Evolutionary conservation across 1,139 yeast species (phyloP).

Genomic region (Meyerozyma athensensis): DNA sequence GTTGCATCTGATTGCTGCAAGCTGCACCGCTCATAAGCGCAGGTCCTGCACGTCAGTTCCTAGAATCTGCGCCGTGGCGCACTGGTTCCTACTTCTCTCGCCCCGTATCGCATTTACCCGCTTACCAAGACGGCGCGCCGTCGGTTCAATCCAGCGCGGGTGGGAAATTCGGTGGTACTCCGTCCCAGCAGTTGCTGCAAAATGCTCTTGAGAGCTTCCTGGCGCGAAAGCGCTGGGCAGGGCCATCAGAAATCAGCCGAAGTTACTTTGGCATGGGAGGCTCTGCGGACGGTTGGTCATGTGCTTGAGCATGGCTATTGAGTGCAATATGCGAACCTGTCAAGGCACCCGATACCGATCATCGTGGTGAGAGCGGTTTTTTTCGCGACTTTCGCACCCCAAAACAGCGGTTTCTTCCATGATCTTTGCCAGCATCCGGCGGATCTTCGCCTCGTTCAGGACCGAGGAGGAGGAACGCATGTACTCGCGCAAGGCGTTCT

Average conservation of each 20-base stretch:
- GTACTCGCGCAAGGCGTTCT: slow-evolving; percentile 76
- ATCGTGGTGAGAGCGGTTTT: slow-evolving; percentile 46
- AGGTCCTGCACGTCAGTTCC: neutral
- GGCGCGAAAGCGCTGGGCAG: slow-evolving; percentile 72
- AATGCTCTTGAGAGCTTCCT: slow-evolving; percentile 65
- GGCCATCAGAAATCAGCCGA: slow-evolving; percentile 60
- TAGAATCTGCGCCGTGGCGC: slow-evolving; percentile 18
- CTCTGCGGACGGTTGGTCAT: slow-evolving; percentile 69
- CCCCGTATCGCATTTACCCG: slow-evolving; percentile 69
- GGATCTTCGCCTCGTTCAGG: slow-evolving; percentile 76
- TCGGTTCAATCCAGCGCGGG: slow-evolving; percentile 38
- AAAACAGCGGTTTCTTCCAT: slow-evolving; percentile 16
- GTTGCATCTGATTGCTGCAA: neutral
- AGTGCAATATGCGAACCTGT: slow-evolving; percentile 74
- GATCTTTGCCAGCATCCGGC: slow-evolving; percentile 64
- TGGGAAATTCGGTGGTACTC: slow-evolving; percentile 85
- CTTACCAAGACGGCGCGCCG: slow-evolving; percentile 34
- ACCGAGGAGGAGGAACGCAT: slow-evolving; percentile 81
- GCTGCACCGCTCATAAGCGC: neutral
- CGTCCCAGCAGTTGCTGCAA: slow-evolving; percentile 30
- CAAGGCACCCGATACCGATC: slow-evolving; percentile 80
- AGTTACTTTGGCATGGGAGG: slow-evolving; percentile 53
- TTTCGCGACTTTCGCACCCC: slow-evolving; percentile 7
- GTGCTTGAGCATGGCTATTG: slow-evolving; percentile 45
- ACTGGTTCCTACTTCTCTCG: slow-evolving; percentile 39